Base-by-base conservation (phyloP, 306 rosid genomes). In the Cucurbita ficifolia region DNA sequence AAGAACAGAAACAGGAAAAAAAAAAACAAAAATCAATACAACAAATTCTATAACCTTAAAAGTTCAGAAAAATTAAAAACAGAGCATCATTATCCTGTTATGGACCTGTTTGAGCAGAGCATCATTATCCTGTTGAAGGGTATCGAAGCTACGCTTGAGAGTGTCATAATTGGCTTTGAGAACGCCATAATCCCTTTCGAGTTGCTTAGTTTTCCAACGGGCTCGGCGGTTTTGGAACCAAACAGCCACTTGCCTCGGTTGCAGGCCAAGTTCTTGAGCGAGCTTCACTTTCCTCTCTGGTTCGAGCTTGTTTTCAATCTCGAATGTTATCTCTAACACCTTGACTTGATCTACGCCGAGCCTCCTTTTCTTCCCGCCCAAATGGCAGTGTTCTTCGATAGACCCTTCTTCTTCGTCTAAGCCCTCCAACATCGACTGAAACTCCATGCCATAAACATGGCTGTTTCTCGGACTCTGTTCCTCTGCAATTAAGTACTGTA, bases 221-320 rank as follows among this genome's bases (percentile, higher is more conserved):
- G 99, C 99, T 6, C 99, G 81, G 19, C 99, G 97, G 86, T 94
- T 94, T 76, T 94, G 99, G 81, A 94, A 94, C 99, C 99, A 94
- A 59, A 94, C 99, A 0, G 99, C 96, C 0, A 94, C 99, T 79
- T 94, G 99, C 29, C 99, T 74, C 0, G 99, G 97, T 56, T 94
- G 99, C 76, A 94, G 80, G 0, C 97, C 97, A 14, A 94, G 96
- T 36, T 94, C 99, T 78, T 84, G 95, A 5, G 99, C 97, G 0
- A 94, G 90, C 84, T 84, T 89, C 64, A 89, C 85, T 54, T 94
- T 94, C 24, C 96, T 82, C 78, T 94, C 99, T 0, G 99, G 99
- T 69, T 94, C 99, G 4, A 94, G 97, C 84, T 94, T 94, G 81
- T 94, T 94, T 52, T 94, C 99, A 0, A 94, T 94, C 77, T 94